These are phyloP conservation scores for Fusarium newnesense DNA, from an alignment of 2,329 filamentous ascomycete genomes.

Conservation along the genomic window DNA sequence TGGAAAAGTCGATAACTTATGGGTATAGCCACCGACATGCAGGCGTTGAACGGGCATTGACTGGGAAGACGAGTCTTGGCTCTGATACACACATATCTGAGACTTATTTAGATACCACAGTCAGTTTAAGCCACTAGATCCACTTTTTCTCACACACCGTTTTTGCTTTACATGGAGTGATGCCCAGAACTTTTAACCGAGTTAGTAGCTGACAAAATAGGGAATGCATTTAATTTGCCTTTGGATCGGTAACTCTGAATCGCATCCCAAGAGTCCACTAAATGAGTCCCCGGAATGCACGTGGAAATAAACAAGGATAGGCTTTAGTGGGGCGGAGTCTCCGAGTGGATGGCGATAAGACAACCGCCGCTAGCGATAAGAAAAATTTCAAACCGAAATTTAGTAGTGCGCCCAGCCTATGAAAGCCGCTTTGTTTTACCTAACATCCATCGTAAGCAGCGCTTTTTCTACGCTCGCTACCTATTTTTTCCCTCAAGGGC, in stretches of 20 bases:
- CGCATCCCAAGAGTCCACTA: slow-evolving; percentile 15
- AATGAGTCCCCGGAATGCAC: slow-evolving; percentile 32
- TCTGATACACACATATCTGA: slow-evolving; percentile 22
- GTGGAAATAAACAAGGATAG: slow-evolving; percentile 34
- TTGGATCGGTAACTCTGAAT: background rate
- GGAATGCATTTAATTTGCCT: background rate
- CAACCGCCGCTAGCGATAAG: slow-evolving; percentile 26
- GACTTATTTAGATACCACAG: slow-evolving; percentile 19
- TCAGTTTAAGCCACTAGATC: slow-evolving; percentile 15
- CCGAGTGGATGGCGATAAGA: slow-evolving; percentile 26
- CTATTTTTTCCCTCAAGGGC: slow-evolving; percentile 32
- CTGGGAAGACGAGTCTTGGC: slow-evolving; percentile 4
- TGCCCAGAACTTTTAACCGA: background rate
- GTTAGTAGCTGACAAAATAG: background rate
- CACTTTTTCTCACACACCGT: background rate
- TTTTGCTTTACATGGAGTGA: background rate
- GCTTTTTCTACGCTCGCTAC: slow-evolving; percentile 36
- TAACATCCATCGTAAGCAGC: slow-evolving; percentile 39
- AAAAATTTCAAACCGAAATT: slow-evolving; percentile 31
- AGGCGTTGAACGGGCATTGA: slow-evolving; percentile 20
- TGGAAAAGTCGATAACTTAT: slow-evolving; percentile 17
- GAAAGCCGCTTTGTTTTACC: slow-evolving; percentile 24
- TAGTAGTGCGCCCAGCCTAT: slow-evolving; percentile 31
- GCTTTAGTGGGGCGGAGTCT: slow-evolving; percentile 22
- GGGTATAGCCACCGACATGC: slow-evolving; percentile 9